Conservation (phyloP, 495 filamentous ascomycete species). For the Cercophora samala region DNA sequence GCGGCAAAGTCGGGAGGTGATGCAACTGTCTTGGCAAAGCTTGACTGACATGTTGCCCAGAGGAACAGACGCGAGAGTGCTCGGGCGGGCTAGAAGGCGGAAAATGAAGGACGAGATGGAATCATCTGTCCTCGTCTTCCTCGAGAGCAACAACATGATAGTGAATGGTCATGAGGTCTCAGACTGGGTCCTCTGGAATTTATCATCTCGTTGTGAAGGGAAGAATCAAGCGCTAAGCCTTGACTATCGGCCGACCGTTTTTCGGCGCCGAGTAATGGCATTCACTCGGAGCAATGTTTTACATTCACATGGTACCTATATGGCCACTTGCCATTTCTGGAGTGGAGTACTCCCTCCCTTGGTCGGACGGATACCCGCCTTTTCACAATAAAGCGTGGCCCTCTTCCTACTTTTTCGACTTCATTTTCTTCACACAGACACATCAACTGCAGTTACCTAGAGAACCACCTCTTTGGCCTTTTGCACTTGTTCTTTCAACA, state of each 20-base stretch:
- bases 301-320: not conserved
- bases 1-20: not conserved
- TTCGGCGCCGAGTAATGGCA: not conserved
- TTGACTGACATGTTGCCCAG: not conserved
- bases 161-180: not conserved
- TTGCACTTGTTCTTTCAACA: not conserved
- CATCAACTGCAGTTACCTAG: not conserved
- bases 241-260: not conserved
- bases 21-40: not conserved
- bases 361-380: not conserved
- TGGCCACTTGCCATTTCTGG: not conserved
- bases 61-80: not conserved
- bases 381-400: not conserved
- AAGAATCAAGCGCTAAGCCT: not conserved
- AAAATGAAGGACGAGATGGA: not conserved
- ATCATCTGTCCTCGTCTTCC: not conserved
- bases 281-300: not conserved
- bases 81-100: not conserved
- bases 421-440: not conserved
- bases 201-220: not conserved
- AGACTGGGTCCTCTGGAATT: not conserved
- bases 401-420: not conserved
- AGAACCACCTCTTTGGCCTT: not conserved
- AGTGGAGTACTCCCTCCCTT: not conserved
- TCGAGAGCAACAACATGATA: not conserved